Base-by-base conservation (phyloP, 1,139 yeast species). In the Pneumocystis carinii region DNA sequence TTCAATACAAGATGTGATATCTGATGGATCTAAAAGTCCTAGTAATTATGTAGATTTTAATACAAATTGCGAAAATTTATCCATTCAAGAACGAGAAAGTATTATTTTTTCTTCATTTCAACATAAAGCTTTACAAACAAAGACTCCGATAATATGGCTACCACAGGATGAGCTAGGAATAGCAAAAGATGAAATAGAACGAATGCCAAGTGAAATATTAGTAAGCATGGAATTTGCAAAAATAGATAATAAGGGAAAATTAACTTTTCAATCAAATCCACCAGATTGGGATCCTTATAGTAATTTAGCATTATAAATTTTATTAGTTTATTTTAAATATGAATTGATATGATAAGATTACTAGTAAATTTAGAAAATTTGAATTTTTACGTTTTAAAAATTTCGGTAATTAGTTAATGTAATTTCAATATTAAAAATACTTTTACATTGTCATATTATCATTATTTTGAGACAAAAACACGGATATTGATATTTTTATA, bases 131-230 rank as follows among this genome's bases (percentile, higher is more conserved):
- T 82, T 85, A 10, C 76, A 81, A 27, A 85, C 84, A 0, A 75
- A 77, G 56, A 80, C 84, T 69, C 95, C 96, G 4, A 77, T 79
- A 35, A 76, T 92, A 27, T 92, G 98, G 98, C 81, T 92, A 68
- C 95, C 97, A 7, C 78, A 78, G 65, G 98, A 92, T 74, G 83
- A 87, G 7, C 81, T 83, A 79, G 97, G 97, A 0, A 80, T 88
- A 71, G 85, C 95, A 2, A 75, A 79, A 1, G 72, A 71, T 24
- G 83, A 87, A 69, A 81, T 86, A 14, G 29, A 79, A 78, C 24
- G 55, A 24, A 48, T 48, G 55, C 55, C 55, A 48, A 19, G 10
- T 24, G 55, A 48, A 24, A 32, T 48, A 14, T 48, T 48, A 24
- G 55, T 48, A 48, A 48, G 55, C 15, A 48, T 24, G 29, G 55